Evolutionary conservation across 2,329 filamentous ascomycete genomes (phyloP), one percentile per base, ranked within the genome.

Genomic region (Colletotrichum phormii): DNA sequence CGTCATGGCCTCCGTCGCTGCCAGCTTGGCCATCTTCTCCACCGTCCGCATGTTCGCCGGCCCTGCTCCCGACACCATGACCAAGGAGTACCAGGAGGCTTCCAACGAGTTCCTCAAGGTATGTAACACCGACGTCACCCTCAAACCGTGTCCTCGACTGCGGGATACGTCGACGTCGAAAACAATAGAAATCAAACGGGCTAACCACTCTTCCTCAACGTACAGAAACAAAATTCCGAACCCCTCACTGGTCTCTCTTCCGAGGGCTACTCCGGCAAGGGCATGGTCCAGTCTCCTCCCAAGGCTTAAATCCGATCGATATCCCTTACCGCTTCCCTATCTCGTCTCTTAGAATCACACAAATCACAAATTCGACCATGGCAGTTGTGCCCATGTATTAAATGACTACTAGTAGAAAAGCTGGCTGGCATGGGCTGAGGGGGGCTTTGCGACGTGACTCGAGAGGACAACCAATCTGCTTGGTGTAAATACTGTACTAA

Each of bases 41-140:
- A 75, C 84, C 79, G 89, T 94, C 82, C 93, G 95, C 80, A 77
- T 89, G 77, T 92, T 94, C 82, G 95, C 93, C 80, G 89, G 90
- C 82, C 89, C 90, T 73, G 81, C 89, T 75, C 97, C 97, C 77
- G 87, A 88, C 84, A 97, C 96, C 80, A 97, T 99, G 95, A 96
- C 89, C 87, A 94, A 94, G 89, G 97, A 99, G 86, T 98, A 94
- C 91, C 95, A 99, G 88, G 95, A 98, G 88, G 93, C 93, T 78
- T 90, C 92, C 78, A 98, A 99, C 86, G 97, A 98, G 88, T 97
- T 94, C 85, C 89, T 98, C 84, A 95, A 92, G 90, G 96, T 97
- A 64, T 54, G 58, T 53, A 4, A 29, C 26, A 29, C 26, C 26
- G 2, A 12, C 6, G 12, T 42, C 37, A 42, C 35, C 31, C 7